Conservation (phyloP, 2,329 filamentous ascomycete species). For the Aspergillus ochraceus region DNA sequence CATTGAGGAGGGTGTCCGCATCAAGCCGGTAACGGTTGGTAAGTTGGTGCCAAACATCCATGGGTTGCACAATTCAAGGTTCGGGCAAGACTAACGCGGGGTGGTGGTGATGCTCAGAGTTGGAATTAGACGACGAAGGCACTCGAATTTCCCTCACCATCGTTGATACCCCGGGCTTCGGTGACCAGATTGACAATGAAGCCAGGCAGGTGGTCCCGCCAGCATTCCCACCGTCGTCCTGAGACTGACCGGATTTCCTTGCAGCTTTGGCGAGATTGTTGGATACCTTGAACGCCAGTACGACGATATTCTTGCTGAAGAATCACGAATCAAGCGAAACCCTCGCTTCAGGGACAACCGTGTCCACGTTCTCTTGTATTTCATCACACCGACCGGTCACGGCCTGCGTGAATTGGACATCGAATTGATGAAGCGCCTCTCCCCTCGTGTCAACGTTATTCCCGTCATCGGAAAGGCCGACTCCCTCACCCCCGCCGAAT, state of each 20-base stretch:
- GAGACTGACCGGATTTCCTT: slow-evolving; percentile 27
- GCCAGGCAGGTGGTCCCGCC: slow-evolving; percentile 65
- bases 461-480: slow-evolving; percentile 98
- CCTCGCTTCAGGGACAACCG: slow-evolving; percentile 98
- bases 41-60: slow-evolving; percentile 45
- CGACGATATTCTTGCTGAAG: slow-evolving; percentile 97
- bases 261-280: slow-evolving; percentile 93
- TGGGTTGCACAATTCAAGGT: slow-evolving; percentile 14
- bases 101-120: slow-evolving; percentile 55
- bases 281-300: slow-evolving; percentile 99
- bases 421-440: slow-evolving; percentile 98
- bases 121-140: slow-evolving; percentile 96
- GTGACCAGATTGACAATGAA: slow-evolving; percentile 99
- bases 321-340: slow-evolving; percentile 99
- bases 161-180: slow-evolving; percentile 96
- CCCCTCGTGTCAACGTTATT: slow-evolving; percentile 97
- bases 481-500: slow-evolving; percentile 90
- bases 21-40: slow-evolving; percentile 98
- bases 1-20: slow-evolving; percentile 94
- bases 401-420: slow-evolving; percentile 98
- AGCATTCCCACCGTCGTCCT: not conserved
- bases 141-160: slow-evolving; percentile 98
- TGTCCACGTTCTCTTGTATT: slow-evolving; percentile 97
- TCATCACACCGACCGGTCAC: slow-evolving; percentile 97
- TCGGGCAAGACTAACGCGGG: not conserved